Conservation (phyloP, 495 filamentous ascomycete genomes). For the Penicillium pulvis region DNA sequence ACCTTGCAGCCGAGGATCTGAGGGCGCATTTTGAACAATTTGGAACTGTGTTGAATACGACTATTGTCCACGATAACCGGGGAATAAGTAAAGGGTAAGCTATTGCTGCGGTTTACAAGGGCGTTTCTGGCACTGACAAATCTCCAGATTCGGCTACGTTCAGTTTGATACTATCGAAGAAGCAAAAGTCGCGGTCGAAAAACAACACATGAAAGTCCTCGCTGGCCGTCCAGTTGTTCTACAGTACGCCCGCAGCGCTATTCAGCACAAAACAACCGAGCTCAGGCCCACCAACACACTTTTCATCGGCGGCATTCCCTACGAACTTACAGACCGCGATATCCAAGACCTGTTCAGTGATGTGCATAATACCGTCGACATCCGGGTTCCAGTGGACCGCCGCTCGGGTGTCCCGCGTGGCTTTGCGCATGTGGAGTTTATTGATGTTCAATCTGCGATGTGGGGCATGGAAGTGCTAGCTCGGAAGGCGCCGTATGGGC, state of each 20-base stretch:
- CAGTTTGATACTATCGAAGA: conserved; percentile 59
- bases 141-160: conserved; percentile 74
- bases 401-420: conserved; percentile 84
- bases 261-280: conserved; percentile 12
- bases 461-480: conserved; percentile 58
- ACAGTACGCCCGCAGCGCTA: conserved; percentile 49
- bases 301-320: conserved; percentile 88
- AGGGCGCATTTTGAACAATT: conserved; percentile 64
- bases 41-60: conserved; percentile 57
- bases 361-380: conserved; percentile 71
- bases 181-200: conserved; percentile 62
- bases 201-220: conserved; percentile 68
- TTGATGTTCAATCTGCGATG: conserved; percentile 61
- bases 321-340: conserved; percentile 85
- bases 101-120: conserved; percentile 47
- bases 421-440: conserved; percentile 89
- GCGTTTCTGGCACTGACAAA: conserved; percentile 25
- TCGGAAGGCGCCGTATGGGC: conserved; percentile 63
- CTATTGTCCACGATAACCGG: conserved; percentile 66
- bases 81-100: conserved; percentile 89
- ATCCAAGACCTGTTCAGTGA: conserved; percentile 78
- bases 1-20: conserved; percentile 73
- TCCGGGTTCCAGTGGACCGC: conserved; percentile 88
- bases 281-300: conserved; percentile 63
- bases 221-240: conserved; percentile 76